Percentiles rank a stretch among this genome's conserved stretches.
Evolutionary conservation across 2,329 filamentous ascomycete genomes (phyloP).

Genomic region (Colletotrichum chrysophilum): DNA sequence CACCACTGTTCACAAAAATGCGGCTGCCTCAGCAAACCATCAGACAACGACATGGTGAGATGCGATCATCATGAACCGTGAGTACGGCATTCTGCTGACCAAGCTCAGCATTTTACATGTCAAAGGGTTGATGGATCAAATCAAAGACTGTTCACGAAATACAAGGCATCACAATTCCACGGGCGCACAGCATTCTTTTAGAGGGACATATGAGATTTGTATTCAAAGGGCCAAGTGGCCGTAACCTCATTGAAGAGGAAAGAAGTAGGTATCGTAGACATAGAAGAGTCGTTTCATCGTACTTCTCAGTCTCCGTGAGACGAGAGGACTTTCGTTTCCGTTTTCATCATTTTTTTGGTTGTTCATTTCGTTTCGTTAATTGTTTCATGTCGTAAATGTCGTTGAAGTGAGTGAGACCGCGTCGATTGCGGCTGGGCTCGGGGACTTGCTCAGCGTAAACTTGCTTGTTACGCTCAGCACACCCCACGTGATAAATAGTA

Average conservation of each 20-base stretch:
- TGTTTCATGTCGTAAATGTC: neutral
- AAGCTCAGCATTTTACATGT: too few relatives aligned
- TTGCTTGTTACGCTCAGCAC: neutral
- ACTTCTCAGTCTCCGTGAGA: neutral
- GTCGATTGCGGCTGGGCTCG: neutral
- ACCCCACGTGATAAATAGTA: neutral
- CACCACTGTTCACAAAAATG: fast-evolving
- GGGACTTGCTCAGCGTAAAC: constrained; percentile 2
- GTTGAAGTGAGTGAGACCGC: neutral
- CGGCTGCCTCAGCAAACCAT: neutral
- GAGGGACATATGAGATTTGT: constrained; percentile 10
- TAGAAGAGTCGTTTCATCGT: constrained; percentile 16
- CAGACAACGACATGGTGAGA: neutral
- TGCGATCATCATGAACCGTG: neutral
- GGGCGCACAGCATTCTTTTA: neutral
- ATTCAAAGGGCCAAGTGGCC: constrained; percentile 19
- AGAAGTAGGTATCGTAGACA: constrained; percentile 12
- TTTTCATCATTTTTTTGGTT: neutral
- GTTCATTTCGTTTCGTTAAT: neutral
- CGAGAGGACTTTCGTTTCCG: neutral
- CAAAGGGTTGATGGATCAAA: fast-evolving
- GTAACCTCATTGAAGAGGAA: constrained; percentile 6
- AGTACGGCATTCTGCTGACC: neutral
- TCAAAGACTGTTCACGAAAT: fast-evolving
- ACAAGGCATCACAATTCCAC: neutral